Conservation (phyloP, 192 early-diverging fungal species). For the Podila epigama region DNA sequence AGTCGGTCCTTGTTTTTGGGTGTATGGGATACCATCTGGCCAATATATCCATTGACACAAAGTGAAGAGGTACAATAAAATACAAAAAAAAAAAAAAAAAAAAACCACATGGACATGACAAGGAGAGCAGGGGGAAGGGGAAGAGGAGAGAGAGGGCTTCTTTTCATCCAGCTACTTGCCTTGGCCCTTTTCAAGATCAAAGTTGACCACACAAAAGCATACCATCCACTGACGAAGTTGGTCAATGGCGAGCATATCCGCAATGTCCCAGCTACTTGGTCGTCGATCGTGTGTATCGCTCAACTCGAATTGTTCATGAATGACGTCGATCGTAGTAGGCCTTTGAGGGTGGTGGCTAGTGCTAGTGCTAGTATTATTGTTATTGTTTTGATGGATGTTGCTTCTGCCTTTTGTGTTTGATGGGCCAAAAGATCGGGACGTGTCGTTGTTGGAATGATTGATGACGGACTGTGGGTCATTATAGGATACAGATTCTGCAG, state of each 20-base stretch:
- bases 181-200: conserved; percentile 86
- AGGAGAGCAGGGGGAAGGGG: background rate
- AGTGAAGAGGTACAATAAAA: background rate
- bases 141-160: background rate
- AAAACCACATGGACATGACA: background rate
- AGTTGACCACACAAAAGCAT: conserved; percentile 79
- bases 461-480: no score
- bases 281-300: conserved; percentile 19
- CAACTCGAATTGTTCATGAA: conserved; percentile 21
- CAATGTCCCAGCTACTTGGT: conserved; percentile 47
- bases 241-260: conserved; percentile 51
- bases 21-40: no score
- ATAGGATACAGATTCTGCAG: no score
- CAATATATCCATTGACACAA: background rate
- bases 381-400: background rate
- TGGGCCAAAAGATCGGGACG: background rate
- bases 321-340: conserved; percentile 18
- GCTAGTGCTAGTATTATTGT: background rate
- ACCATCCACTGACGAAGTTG: conserved; percentile 71
- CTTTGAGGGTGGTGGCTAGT: conserved; percentile 3
- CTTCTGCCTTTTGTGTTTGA: background rate
- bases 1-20: background rate
- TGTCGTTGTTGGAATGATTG: no score
- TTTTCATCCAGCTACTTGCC: conserved; percentile 48
- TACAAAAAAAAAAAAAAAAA: background rate